These are phyloP conservation scores for Phyllostachys edulis DNA, from an alignment of 176 grass and related monocot genomes.

Conservation along the genomic window DNA sequence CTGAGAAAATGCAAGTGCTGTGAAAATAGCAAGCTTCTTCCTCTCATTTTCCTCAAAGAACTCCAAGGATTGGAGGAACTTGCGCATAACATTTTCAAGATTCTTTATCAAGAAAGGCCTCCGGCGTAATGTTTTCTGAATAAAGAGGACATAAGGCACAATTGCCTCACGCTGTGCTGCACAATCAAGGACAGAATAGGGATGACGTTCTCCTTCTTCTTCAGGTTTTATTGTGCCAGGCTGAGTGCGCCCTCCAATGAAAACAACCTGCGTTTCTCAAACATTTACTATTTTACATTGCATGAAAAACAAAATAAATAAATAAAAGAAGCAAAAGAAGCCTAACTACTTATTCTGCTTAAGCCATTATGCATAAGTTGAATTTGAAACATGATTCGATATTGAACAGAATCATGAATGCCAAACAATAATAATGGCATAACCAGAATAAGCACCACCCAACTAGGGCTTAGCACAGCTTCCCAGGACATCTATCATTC, in stretches of 20 bases:
- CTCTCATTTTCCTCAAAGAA: conserved; percentile 94
- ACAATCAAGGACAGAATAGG: conserved; percentile 79
- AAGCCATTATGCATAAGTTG: neutral
- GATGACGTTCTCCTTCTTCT: conserved; percentile 91
- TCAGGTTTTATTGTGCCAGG: conserved; percentile 92
- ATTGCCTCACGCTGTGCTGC: conserved; percentile 71
- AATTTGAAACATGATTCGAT: neutral
- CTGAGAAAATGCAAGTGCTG: conserved; percentile 95
- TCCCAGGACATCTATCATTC: neutral
- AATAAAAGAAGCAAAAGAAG: neutral
- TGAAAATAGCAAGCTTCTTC: conserved; percentile 88
- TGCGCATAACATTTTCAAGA: conserved; percentile 97
- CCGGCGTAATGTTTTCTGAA: conserved; percentile 88
- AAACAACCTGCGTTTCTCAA: conserved; percentile 61
- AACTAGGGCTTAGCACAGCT: neutral
- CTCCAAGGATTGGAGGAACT: conserved; percentile 92
- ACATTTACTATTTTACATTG: neutral
- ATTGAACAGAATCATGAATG: neutral
- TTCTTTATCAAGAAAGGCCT: conserved; percentile 94
- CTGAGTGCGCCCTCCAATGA: conserved; percentile 85
- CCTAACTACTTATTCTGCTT: neutral
- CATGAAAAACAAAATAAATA: neutral
- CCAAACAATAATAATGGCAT: neutral
- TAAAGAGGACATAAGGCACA: conserved; percentile 82
- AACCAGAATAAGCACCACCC: neutral